phyloP scores from a whole-genome alignment of 1,139 yeast species.

The Arxiozyma slooffiae region DNA sequence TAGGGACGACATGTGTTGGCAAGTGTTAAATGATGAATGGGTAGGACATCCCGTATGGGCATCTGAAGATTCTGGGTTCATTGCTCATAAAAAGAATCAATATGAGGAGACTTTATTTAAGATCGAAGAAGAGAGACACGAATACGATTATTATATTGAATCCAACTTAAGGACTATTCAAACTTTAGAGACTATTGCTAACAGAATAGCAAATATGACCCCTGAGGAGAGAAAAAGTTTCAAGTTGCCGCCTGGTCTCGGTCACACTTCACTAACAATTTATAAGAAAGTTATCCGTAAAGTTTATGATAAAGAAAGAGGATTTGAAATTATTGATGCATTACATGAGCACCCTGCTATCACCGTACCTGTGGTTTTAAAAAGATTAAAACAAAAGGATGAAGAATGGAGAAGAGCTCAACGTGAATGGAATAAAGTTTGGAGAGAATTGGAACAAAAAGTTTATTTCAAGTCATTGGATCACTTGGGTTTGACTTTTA shows the following conservation, averaged over 20 bases:
- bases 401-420: conserved; percentile 99
- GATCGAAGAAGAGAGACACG: conserved; percentile 95
- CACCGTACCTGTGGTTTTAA: conserved; percentile 87
- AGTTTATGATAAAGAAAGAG: conserved; percentile 87
- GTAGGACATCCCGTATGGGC: conserved; percentile 99
- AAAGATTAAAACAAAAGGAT: conserved; percentile 90
- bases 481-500: conserved; percentile 89
- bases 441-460: conserved; percentile 97
- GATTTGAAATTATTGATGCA: conserved; percentile 92
- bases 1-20: conserved; percentile 99
- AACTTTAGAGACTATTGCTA: conserved; percentile 89
- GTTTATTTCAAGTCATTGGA: conserved; percentile 89
- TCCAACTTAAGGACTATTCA: conserved; percentile 91
- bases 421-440: conserved; percentile 96
- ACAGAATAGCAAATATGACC: conserved; percentile 86
- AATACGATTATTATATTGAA: conserved; percentile 91
- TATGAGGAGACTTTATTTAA: conserved; percentile 91
- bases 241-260: conserved; percentile 85
- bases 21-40: conserved; percentile 96
- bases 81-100: conserved; percentile 95
- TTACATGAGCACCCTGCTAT: conserved; percentile 89
- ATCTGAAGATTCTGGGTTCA: conserved; percentile 95
- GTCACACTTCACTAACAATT: conserved; percentile 81
- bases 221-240: conserved; percentile 78
- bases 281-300: conserved; percentile 89